These are phyloP conservation scores for Blastocrithidia nonstop DNA, from an alignment of 208 protist species.

Conservation along the genomic window DNA sequence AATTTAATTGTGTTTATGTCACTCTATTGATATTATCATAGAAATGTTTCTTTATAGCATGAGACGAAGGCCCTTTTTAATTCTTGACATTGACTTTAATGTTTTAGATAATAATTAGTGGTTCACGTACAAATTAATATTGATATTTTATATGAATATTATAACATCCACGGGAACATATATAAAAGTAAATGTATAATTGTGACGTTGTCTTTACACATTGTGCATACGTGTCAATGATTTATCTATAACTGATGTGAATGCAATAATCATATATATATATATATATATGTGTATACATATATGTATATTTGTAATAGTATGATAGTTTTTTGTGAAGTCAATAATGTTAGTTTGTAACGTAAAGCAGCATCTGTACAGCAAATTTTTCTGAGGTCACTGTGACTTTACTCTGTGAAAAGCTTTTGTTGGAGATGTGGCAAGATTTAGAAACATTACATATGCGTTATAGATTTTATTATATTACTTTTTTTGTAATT, in stretches of 20 bases:
- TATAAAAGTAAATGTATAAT: background rate
- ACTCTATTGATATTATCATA: too few species aligned
- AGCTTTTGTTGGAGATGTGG: too few species aligned
- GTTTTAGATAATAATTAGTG: too few species aligned
- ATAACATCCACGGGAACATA: background rate
- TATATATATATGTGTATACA: background rate
- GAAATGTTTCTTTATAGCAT: too few species aligned
- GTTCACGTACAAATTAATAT: too few species aligned
- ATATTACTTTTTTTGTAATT: background rate
- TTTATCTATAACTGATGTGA: too few species aligned
- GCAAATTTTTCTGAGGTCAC: too few species aligned
- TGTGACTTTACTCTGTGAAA: too few species aligned
- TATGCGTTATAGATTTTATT: slow-evolving; percentile 1
- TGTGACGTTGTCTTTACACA: background rate
- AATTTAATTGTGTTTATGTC: too few species aligned
- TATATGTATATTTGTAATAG: background rate
- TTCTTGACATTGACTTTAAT: too few species aligned
- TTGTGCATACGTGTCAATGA: too few species aligned
- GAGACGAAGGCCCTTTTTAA: too few species aligned
- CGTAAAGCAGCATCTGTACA: background rate
- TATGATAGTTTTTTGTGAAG: background rate
- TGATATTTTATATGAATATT: background rate
- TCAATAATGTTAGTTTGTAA: background rate
- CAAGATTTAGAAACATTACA: background rate
- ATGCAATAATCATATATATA: background rate